These are phyloP conservation scores for Conticribra weissflogii DNA, from an alignment of 108 stramenopile genomes.

Conservation along the genomic window DNA sequence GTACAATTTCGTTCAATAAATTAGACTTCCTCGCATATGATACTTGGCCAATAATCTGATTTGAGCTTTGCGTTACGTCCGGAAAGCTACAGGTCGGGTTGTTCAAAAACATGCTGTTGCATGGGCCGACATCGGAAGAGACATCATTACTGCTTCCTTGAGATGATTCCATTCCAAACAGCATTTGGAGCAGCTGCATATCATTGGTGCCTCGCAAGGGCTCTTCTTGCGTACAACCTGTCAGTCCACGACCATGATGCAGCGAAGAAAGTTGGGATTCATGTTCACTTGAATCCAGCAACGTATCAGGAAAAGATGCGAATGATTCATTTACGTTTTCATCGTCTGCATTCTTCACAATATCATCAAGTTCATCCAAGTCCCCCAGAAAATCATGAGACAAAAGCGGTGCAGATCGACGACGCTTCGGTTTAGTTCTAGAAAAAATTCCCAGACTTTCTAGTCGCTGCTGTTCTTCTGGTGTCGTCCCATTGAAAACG, in stretches of 20 bases:
- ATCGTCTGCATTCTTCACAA: neutral
- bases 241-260: no score
- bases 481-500: neutral
- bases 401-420: constrained; percentile 3
- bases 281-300: neutral
- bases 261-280: neutral
- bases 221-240: neutral
- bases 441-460: neutral
- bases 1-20: no score
- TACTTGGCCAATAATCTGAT: no score
- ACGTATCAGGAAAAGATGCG: neutral
- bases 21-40: no score
- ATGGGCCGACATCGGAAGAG: neutral
- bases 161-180: neutral
- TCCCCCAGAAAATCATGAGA: neutral
- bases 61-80: no score
- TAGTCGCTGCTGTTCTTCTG: neutral
- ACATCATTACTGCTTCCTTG: neutral
- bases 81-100: no score
- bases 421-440: neutral
- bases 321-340: neutral
- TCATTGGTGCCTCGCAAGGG: neutral
- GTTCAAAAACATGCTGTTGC: neutral
- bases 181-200: neutral
- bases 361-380: neutral